Evolutionary conservation across 2,329 filamentous ascomycete species (phyloP).

Genomic region (Fusarium sororula): DNA sequence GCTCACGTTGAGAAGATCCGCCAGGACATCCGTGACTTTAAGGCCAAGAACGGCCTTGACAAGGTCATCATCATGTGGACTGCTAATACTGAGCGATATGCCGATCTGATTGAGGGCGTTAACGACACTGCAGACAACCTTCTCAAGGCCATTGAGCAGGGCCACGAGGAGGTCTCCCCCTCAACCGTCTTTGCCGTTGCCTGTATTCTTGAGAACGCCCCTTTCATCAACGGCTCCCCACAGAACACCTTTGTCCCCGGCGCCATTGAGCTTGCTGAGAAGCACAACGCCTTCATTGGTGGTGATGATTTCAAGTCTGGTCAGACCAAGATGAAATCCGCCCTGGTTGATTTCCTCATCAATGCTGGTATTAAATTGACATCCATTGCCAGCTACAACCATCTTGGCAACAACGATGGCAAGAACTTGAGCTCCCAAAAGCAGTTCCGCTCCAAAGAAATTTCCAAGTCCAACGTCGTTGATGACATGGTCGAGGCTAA

Average conservation of each 20-base stretch:
- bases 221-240: slow-evolving; percentile 99
- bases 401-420: slow-evolving; percentile 98
- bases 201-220: slow-evolving; percentile 85
- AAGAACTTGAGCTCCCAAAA: slow-evolving; percentile 97
- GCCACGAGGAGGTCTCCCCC: slow-evolving; percentile 91
- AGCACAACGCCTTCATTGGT: slow-evolving; percentile 89
- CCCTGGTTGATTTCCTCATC: slow-evolving; percentile 97
- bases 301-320: slow-evolving; percentile 99
- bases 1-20: slow-evolving; percentile 94
- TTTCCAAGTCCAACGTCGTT: slow-evolving; percentile 98
- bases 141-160: slow-evolving; percentile 83
- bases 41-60: slow-evolving; percentile 83
- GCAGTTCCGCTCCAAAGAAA: slow-evolving; percentile 99
- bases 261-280: slow-evolving; percentile 86
- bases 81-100: slow-evolving; percentile 97
- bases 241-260: slow-evolving; percentile 99
- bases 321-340: slow-evolving; percentile 99
- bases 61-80: slow-evolving; percentile 99
- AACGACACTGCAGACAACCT: slow-evolving; percentile 98
- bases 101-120: slow-evolving; percentile 85
- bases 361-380: slow-evolving; percentile 98
- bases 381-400: slow-evolving; percentile 98
- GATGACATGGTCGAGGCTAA: slow-evolving; percentile 99
- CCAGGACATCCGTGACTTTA: slow-evolving; percentile 94
- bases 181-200: slow-evolving; percentile 97